Conservation (phyloP, 2,329 filamentous ascomycete genomes). For the Chaetothyriales sp. region DNA sequence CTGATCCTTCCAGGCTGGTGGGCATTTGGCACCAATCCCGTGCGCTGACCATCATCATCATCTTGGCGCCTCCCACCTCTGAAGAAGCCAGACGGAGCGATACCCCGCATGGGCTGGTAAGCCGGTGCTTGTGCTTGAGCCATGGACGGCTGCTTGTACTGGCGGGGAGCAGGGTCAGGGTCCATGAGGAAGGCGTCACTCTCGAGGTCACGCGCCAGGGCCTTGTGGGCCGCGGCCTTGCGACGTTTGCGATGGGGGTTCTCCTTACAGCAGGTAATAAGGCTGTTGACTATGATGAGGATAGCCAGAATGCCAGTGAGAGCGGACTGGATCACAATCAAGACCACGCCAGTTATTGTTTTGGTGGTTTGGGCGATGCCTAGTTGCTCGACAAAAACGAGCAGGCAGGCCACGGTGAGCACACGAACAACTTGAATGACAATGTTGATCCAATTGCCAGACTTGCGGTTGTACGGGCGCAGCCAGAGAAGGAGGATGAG, state of each 20-base stretch:
- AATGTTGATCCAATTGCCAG: conserved; percentile 86
- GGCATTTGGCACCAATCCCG: neutral
- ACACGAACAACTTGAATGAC: conserved; percentile 78
- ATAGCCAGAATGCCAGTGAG: conserved; percentile 73
- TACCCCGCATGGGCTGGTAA: conserved; percentile 14
- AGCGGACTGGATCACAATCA: conserved; percentile 79
- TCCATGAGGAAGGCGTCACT: conserved; percentile 47
- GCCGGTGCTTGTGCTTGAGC: conserved; percentile 4
- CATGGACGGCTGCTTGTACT: conserved; percentile 2
- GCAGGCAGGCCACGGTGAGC: conserved; percentile 71
- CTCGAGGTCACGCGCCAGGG: conserved; percentile 71
- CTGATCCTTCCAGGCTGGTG: neutral
- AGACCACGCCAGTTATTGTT: conserved; percentile 80
- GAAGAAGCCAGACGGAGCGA: conserved; percentile 6
- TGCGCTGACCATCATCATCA: conserved; percentile 11
- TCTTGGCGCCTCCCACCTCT: conserved; percentile 2
- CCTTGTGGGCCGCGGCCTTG: conserved; percentile 84
- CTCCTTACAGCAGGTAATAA: conserved; percentile 65
- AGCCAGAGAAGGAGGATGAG: conserved; percentile 66
- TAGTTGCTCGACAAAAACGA: conserved; percentile 88
- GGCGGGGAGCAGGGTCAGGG: conserved; percentile 32
- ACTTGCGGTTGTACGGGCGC: conserved; percentile 72
- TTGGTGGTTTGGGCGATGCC: conserved; percentile 81
- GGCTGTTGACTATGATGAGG: conserved; percentile 74
- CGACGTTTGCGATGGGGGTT: conserved; percentile 81